These are phyloP conservation scores for Alternaria tenuissima DNA, from an alignment of 2,329 filamentous ascomycete genomes.

Conservation along the genomic window DNA sequence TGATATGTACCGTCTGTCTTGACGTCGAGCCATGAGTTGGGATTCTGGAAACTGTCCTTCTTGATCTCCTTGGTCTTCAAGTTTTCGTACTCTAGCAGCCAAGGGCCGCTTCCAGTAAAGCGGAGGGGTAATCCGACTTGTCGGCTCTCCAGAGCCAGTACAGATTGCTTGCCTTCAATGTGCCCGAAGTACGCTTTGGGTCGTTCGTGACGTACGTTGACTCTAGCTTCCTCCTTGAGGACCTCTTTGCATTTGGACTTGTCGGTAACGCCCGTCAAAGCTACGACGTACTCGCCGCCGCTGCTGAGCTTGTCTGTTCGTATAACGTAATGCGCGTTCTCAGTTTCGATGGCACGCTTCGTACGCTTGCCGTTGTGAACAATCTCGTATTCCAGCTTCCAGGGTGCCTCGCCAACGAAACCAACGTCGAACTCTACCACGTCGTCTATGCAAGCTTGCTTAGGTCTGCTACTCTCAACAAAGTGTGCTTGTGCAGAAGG, in stretches of 20 bases:
- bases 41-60: constrained; percentile 59
- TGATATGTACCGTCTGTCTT: constrained; percentile 77
- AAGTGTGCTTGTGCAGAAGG: constrained; percentile 83
- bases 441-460: constrained; percentile 83
- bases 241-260: constrained; percentile 85
- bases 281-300: constrained; percentile 89
- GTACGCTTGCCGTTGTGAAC: constrained; percentile 87
- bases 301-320: constrained; percentile 76
- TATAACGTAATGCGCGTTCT: constrained; percentile 71
- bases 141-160: constrained; percentile 79
- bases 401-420: constrained; percentile 84
- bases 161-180: constrained; percentile 78
- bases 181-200: constrained; percentile 87
- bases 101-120: constrained; percentile 85
- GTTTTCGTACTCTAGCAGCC: constrained; percentile 80
- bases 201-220: constrained; percentile 86
- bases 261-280: constrained; percentile 86
- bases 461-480: constrained; percentile 64
- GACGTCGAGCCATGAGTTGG: constrained; percentile 75
- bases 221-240: constrained; percentile 83
- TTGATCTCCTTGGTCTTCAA: constrained; percentile 59
- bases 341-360: constrained; percentile 71
- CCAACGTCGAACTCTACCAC: constrained; percentile 76
- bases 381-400: constrained; percentile 89
- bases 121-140: constrained; percentile 79